Percentiles rank a stretch among this genome's conserved stretches.
These are phyloP conservation scores for Solanum etuberosum DNA, from an alignment of 257 asterid genomes.

Conservation along the genomic window DNA sequence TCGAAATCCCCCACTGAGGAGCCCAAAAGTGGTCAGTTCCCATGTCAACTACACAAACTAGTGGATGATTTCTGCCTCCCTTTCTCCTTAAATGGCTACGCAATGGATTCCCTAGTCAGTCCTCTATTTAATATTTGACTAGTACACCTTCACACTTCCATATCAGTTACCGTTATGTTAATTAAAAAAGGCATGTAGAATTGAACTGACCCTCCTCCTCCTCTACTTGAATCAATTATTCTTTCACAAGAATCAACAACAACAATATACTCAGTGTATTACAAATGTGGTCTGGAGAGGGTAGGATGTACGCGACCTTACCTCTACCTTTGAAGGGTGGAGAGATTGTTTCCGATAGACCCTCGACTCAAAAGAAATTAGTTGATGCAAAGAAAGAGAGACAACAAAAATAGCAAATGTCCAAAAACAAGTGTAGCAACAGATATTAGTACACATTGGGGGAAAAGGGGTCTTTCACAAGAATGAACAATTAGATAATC, in stretches of 20 bases:
- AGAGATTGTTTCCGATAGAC: background rate
- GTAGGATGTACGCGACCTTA: background rate
- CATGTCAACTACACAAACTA: background rate
- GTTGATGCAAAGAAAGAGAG: background rate
- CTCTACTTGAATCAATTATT: background rate
- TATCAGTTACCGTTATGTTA: background rate
- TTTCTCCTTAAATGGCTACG: background rate
- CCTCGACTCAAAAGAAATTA: background rate
- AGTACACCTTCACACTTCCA: background rate
- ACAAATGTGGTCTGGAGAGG: background rate
- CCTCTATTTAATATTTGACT: background rate
- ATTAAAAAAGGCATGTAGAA: background rate
- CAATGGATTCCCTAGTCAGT: background rate
- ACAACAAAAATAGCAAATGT: background rate
- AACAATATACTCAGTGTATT: background rate
- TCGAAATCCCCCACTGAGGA: background rate
- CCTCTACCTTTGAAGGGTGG: background rate
- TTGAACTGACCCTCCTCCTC: background rate
- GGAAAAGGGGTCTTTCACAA: background rate
- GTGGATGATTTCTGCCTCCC: background rate
- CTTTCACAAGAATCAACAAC: background rate
- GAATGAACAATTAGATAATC: background rate
- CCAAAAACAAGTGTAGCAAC: background rate
- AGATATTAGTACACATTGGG: background rate
- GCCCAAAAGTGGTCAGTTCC: background rate